Evolutionary conservation across 352 stramenopile genomes (phyloP), one percentile per base, ranked within the genome.

Genomic region (Pythium grandisporangium): DNA sequence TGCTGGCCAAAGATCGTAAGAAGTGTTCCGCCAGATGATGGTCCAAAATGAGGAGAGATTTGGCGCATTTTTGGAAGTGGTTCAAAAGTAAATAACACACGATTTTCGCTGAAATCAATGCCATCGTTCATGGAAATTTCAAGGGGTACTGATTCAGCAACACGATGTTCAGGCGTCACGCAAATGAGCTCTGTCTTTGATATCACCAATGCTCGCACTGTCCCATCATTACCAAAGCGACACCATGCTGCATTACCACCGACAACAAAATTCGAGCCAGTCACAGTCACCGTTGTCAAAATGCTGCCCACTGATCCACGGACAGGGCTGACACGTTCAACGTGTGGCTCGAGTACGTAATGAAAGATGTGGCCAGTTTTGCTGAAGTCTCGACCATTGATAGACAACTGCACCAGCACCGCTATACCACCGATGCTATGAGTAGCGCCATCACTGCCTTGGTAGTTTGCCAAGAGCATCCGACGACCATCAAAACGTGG

Each of bases 71-170:
- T 44, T 16, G 70, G 61, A 8, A 62, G 26, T 6, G 48, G 23
- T 17, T 71, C 57, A 43, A 93, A 95, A 2, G 55, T 59, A 53
- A 88, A 92, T 6, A 60, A 30, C 1, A 78, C 55, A 5, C 54
- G 58, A 55, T 85, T 85, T 6, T 63, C 35, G 5, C 80, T 87
- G 37, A 90, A 97, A 30, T 98, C 90, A 21, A 93, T 60, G 4
- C 85, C 87, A 44, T 85, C 61, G 50, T 97, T 97, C 16, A 91
- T 61, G 1, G 70, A 94, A 14, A 97, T 53, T 26, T 85, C 69
- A 4, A 96, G 46, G 4, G 29, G 3, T 1, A 82, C 58, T 16
- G 26, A 34, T 37, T 77, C 61, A 6, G 64, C 59, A 34, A 45
- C 65, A 1, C 27, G 21, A 41, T 53, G 70, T 2, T 24, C 11